Conservation (phyloP, 2,329 filamentous ascomycete species). For the Huntiella bhutanensis region DNA sequence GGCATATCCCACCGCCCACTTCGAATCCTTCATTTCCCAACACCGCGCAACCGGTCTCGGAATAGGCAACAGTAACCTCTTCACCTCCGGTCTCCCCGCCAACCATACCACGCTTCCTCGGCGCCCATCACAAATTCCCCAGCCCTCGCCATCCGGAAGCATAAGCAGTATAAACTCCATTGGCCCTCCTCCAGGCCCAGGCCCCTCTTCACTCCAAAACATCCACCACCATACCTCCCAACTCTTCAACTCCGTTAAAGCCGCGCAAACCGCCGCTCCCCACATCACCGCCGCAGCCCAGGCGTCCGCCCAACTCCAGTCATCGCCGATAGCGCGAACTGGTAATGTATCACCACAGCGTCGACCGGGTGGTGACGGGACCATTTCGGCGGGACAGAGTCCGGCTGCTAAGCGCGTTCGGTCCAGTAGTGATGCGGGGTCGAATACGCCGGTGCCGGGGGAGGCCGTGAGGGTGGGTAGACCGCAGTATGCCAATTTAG, state of each 20-base stretch:
- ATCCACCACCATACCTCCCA: slow-evolving; percentile 10
- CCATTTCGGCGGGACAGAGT: slow-evolving; percentile 17
- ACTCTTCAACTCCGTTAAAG: not conserved
- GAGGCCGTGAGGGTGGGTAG: slow-evolving; percentile 14
- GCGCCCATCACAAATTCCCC: slow-evolving; percentile 6
- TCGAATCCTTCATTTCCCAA: slow-evolving; percentile 34
- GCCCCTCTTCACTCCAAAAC: slow-evolving; percentile 1
- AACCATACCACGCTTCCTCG: slow-evolving; percentile 16
- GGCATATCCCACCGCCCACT: slow-evolving; percentile 20
- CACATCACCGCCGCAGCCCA: not conserved
- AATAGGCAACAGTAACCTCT: slow-evolving; percentile 20
- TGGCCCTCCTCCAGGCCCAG: not conserved
- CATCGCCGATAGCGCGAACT: slow-evolving; percentile 15
- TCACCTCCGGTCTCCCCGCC: slow-evolving; percentile 14
- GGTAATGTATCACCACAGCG: slow-evolving; percentile 16
- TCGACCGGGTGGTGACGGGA: slow-evolving; percentile 16
- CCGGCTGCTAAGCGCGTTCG: slow-evolving; percentile 33
- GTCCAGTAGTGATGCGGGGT: slow-evolving; percentile 50
- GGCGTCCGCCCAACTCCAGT: slow-evolving; percentile 4
- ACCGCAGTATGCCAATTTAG: slow-evolving; percentile 30
- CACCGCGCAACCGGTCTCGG: slow-evolving; percentile 22
- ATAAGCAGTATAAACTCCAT: not conserved
- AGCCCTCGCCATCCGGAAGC: slow-evolving; percentile 10
- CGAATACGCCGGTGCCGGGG: not conserved
- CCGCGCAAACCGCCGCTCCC: not conserved